Evolutionary conservation across 2,329 filamentous ascomycete species (phyloP).

Genomic region (Penicillium sp.): DNA sequence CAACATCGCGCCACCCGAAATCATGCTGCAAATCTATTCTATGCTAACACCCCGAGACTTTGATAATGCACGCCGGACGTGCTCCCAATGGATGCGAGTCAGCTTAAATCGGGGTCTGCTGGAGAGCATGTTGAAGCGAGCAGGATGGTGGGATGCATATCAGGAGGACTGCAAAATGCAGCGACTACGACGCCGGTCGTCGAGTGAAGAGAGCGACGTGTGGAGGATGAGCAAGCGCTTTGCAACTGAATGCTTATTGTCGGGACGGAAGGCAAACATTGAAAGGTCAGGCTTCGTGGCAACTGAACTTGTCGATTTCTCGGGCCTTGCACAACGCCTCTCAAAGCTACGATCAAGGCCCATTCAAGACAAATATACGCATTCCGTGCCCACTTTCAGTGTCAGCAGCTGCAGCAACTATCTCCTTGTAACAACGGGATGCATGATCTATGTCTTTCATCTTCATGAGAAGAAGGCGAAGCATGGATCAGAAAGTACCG

Average conservation of each 20-base stretch:
- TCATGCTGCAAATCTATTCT: slow-evolving; percentile 49
- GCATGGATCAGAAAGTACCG: slow-evolving; percentile 27
- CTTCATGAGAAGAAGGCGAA: slow-evolving; percentile 30
- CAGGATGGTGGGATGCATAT: slow-evolving; percentile 54
- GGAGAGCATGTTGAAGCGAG: slow-evolving; percentile 53
- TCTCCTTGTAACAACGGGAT: slow-evolving; percentile 55
- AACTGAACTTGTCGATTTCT: slow-evolving; percentile 33
- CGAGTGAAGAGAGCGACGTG: slow-evolving; percentile 37
- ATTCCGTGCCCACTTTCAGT: slow-evolving; percentile 44
- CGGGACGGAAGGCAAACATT: slow-evolving; percentile 31
- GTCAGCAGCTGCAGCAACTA: slow-evolving; percentile 60
- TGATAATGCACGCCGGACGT: slow-evolving; percentile 60
- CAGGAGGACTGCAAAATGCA: slow-evolving; percentile 27
- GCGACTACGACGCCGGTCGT: slow-evolving; percentile 32
- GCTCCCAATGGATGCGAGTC: slow-evolving; percentile 58
- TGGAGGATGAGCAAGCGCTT: slow-evolving; percentile 48
- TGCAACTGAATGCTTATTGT: slow-evolving; percentile 51
- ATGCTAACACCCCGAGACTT: slow-evolving; percentile 52
- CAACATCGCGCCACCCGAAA: slow-evolving; percentile 47
- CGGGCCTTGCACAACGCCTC: slow-evolving; percentile 19
- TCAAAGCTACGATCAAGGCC: slow-evolving; percentile 10
- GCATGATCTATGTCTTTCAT: slow-evolving; percentile 57
- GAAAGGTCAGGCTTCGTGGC: slow-evolving; percentile 38
- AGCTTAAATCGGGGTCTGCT: slow-evolving; percentile 55
- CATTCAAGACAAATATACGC: slow-evolving; percentile 11